phyloP scores from a whole-genome alignment of 192 early-diverging fungal species.

The Gonapodya prolifera region DNA sequence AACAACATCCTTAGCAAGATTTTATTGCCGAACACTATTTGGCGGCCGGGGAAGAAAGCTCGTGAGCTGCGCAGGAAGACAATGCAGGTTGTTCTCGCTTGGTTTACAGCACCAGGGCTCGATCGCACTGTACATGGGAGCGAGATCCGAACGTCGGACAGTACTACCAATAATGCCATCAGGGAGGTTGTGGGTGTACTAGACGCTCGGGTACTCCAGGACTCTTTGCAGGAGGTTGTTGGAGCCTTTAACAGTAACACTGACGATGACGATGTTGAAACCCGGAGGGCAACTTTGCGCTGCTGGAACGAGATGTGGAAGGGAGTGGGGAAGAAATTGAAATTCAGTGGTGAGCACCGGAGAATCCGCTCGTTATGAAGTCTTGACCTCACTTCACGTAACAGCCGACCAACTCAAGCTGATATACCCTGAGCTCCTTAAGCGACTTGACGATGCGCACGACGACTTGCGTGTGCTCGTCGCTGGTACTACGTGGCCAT shows the following conservation, averaged over 20 bases:
- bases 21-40: constrained; percentile 20
- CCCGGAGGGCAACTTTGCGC: constrained; percentile 15
- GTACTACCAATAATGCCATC: too few relatives aligned
- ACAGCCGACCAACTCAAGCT: constrained; percentile 18
- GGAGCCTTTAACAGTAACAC: constrained; percentile 18
- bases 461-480: constrained; percentile 29
- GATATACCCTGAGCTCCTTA: constrained; percentile 38
- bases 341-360: not conserved
- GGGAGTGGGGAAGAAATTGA: not conserved
- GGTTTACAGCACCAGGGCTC: not conserved
- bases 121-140: too few relatives aligned
- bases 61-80: not conserved
- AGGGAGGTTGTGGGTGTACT: not conserved
- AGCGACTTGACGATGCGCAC: constrained; percentile 41
- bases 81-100: constrained; percentile 7
- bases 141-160: too few relatives aligned
- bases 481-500: constrained; percentile 7
- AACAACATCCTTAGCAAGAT: constrained; percentile 19
- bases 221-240: constrained; percentile 9
- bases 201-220: not conserved
- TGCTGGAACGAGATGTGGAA: constrained; percentile 14
- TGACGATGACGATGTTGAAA: constrained; percentile 29
- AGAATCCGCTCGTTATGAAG: not conserved
- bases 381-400: not conserved
- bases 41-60: constrained; percentile 31